phyloP scores from a whole-genome alignment of 73 alveolate genomes.

The Halteria grandinella region DNA sequence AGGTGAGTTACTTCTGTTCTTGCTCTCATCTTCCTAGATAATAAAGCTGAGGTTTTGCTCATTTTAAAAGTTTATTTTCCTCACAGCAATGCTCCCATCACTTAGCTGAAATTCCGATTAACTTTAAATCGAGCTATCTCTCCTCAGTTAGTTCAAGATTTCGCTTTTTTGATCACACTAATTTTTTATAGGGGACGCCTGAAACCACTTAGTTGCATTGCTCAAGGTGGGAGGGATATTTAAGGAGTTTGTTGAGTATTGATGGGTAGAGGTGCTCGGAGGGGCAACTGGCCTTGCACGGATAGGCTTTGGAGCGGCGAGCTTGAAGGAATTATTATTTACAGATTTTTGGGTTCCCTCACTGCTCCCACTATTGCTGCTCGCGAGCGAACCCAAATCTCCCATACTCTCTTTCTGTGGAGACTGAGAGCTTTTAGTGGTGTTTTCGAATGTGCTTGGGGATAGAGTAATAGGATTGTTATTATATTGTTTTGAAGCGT shows the following conservation, averaged over 20 bases:
- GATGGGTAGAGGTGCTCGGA: not conserved
- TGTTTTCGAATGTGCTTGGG: not conserved
- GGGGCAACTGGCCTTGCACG: slow-evolving; percentile 27
- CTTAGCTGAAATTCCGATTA: not conserved
- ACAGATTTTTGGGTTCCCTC: not conserved
- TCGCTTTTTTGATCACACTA: not conserved
- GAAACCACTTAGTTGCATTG: slow-evolving; percentile 36
- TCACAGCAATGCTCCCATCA: not conserved
- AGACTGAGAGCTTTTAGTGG: slow-evolving; percentile 17
- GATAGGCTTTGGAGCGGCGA: slow-evolving; percentile 40
- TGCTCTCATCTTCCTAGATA: slow-evolving; percentile 3
- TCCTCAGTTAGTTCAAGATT: not conserved
- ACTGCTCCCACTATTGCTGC: slow-evolving; percentile 32
- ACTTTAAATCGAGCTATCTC: not conserved
- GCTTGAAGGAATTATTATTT: not conserved
- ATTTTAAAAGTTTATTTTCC: slow-evolving; percentile 37
- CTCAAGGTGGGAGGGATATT: too few relatives aligned
- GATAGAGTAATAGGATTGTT: too few relatives aligned
- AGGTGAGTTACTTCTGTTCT: slow-evolving; percentile 3
- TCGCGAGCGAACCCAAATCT: too few relatives aligned
- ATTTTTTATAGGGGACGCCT: slow-evolving; percentile 26
- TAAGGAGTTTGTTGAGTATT: too few relatives aligned
- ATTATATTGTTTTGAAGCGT: too few relatives aligned
- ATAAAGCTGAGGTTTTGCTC: slow-evolving; percentile 39
- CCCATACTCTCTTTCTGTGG: slow-evolving; percentile 6